These are phyloP conservation scores for Irpex lacteus DNA, from an alignment of 1,284 basidiomycete genomes.

Conservation along the genomic window DNA sequence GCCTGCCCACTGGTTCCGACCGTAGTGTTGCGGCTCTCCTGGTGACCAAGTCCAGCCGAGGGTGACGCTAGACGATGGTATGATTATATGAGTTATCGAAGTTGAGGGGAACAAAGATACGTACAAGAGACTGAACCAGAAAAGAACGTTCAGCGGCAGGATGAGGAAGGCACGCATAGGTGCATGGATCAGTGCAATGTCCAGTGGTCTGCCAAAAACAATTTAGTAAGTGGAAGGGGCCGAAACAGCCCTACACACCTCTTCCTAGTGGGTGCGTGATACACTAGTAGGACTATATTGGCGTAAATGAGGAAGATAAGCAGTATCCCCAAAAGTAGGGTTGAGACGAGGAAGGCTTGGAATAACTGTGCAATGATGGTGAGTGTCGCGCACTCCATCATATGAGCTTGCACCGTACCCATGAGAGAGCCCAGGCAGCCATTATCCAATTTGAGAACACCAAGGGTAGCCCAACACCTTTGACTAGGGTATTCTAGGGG, in stretches of 20 bases:
- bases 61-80: slow-evolving; percentile 42
- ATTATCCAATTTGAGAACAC: slow-evolving; percentile 82
- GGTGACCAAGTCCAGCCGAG: slow-evolving; percentile 47
- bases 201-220: slow-evolving; percentile 45
- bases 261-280: slow-evolving; percentile 52
- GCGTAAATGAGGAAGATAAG: slow-evolving; percentile 62
- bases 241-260: slow-evolving; percentile 14
- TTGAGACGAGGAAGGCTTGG: slow-evolving; percentile 58
- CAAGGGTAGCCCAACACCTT: slow-evolving; percentile 76
- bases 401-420: slow-evolving; percentile 43
- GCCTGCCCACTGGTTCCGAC: slow-evolving; percentile 54
- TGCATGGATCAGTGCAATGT: slow-evolving; percentile 70
- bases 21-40: slow-evolving; percentile 42
- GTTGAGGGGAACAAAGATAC: slow-evolving; percentile 15
- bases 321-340: slow-evolving; percentile 59
- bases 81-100: background rate
- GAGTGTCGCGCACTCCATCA: background rate
- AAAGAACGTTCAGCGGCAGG: slow-evolving; percentile 45
- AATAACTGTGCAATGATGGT: slow-evolving; percentile 42
- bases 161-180: slow-evolving; percentile 72
- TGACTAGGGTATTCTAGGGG: slow-evolving; percentile 57
- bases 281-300: slow-evolving; percentile 63
- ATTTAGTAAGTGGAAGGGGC: background rate
- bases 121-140: slow-evolving; percentile 53
- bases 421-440: slow-evolving; percentile 81